Evolutionary conservation across 352 stramenopile species (phyloP).

Genomic region (Phytophthora europaea): DNA sequence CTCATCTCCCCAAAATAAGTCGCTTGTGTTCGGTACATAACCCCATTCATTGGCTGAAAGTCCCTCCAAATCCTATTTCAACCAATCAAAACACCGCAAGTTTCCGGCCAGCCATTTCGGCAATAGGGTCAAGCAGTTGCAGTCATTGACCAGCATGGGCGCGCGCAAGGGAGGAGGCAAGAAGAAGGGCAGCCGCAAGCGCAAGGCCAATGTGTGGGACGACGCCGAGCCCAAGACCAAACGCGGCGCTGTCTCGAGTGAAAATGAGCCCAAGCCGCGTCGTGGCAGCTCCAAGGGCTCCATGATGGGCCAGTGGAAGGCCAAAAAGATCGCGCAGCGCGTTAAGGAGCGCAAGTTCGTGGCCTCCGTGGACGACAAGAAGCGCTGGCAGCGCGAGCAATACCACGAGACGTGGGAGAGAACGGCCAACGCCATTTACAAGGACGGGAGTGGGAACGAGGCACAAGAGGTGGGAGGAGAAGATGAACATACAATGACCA

Average conservation of each 20-base stretch:
- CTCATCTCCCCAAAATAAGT: conserved; percentile 31
- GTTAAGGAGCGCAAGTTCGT: conserved; percentile 59
- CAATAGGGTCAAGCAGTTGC: neutral
- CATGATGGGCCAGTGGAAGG: conserved; percentile 86
- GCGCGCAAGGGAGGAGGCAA: conserved; percentile 45
- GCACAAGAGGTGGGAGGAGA: neutral
- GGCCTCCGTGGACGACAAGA: conserved; percentile 57
- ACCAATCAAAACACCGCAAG: conserved; percentile 17
- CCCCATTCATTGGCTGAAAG: conserved; percentile 17
- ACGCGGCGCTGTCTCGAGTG: neutral
- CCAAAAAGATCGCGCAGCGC: conserved; percentile 59
- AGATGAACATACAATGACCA: neutral
- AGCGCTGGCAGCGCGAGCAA: conserved; percentile 54
- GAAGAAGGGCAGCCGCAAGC: conserved; percentile 58
- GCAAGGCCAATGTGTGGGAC: conserved; percentile 65
- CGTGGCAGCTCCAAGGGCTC: conserved; percentile 38
- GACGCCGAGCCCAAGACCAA: conserved; percentile 44
- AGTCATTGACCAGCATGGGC: conserved; percentile 32
- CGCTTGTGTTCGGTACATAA: conserved; percentile 7
- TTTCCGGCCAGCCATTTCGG: conserved; percentile 42
- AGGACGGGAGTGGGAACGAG: conserved; percentile 28
- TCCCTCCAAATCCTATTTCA: conserved; percentile 1
- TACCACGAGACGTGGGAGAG: conserved; percentile 43
- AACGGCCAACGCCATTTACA: conserved; percentile 58
- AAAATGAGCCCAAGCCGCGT: conserved; percentile 31